phyloP scores from a whole-genome alignment of 805 yeast species.

The Candida andamanensis region DNA sequence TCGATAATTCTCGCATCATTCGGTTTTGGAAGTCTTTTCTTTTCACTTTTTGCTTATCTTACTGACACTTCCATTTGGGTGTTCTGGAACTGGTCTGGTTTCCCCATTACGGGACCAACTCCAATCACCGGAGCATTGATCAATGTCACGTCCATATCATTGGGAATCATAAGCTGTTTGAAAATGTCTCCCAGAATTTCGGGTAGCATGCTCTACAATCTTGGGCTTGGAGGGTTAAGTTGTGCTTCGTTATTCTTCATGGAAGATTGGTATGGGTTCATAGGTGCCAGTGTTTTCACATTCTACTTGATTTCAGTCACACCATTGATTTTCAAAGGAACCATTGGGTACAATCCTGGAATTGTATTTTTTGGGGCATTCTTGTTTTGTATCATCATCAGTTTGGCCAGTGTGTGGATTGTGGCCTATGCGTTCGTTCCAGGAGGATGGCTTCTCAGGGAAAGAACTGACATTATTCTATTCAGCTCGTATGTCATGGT shows the following conservation, averaged over 20 bases:
- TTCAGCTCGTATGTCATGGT: constrained; percentile 50
- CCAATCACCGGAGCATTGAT: constrained; percentile 81
- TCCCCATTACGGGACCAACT: constrained; percentile 77
- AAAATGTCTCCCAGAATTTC: constrained; percentile 18
- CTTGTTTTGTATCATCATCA: constrained; percentile 46
- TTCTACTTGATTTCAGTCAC: constrained; percentile 58
- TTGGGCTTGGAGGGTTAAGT: constrained; percentile 44
- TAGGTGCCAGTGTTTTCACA: constrained; percentile 63
- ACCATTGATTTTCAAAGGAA: constrained; percentile 56
- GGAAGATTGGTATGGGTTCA: constrained; percentile 67
- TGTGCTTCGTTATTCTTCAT: constrained; percentile 45
- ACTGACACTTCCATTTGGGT: constrained; percentile 83
- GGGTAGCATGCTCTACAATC: constrained; percentile 26
- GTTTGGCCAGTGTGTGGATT: constrained; percentile 88
- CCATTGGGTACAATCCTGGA: constrained; percentile 53
- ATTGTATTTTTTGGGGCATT: constrained; percentile 46
- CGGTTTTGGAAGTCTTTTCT: constrained; percentile 76
- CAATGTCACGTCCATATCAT: constrained; percentile 52
- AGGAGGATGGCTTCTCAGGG: constrained; percentile 82
- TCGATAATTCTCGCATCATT: constrained; percentile 48
- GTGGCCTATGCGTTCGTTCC: constrained; percentile 99
- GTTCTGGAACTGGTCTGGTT: constrained; percentile 97
- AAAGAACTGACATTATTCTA: constrained; percentile 76
- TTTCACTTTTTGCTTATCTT: constrained; percentile 65
- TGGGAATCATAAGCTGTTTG: constrained; percentile 41